Conservation (phyloP, 176 grass and related monocot species). For the Phoenix dactylifera region DNA sequence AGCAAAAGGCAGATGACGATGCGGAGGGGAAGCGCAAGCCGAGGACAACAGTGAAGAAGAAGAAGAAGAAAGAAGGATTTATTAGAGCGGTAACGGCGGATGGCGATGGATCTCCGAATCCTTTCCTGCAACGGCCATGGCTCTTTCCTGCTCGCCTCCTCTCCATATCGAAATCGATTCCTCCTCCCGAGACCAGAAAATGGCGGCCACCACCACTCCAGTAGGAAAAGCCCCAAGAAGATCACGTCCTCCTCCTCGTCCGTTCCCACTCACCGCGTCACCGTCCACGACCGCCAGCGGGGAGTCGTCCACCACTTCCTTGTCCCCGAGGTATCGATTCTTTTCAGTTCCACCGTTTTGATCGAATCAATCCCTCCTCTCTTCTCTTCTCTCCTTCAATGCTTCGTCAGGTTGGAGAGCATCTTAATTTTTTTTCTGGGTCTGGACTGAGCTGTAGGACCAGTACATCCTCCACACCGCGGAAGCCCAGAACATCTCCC, state of each 20-base stretch:
- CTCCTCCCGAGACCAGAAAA: too few relatives aligned
- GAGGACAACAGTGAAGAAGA: too few relatives aligned
- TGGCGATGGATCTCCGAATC: too few relatives aligned
- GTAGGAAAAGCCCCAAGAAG: too few relatives aligned
- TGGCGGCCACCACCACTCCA: background rate
- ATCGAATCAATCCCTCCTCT: background rate
- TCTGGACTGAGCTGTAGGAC: slow-evolving; percentile 31
- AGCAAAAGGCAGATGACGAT: too few relatives aligned
- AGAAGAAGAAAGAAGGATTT: too few relatives aligned
- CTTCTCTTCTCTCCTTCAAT: background rate
- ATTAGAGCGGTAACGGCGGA: too few relatives aligned
- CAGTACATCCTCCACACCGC: slow-evolving; percentile 92
- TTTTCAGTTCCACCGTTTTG: too few relatives aligned
- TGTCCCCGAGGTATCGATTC: slow-evolving; percentile 56
- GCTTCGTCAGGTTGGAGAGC: background rate
- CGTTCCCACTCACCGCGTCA: slow-evolving; percentile 57
- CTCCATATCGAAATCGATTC: too few relatives aligned
- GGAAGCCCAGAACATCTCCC: slow-evolving; percentile 63
- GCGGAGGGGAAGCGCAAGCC: too few relatives aligned
- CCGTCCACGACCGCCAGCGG: slow-evolving; percentile 76
- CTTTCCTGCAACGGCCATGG: too few relatives aligned
- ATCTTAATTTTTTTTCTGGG: background rate
- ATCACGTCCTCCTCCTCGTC: background rate
- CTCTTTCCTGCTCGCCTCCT: too few relatives aligned
- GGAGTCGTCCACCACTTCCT: slow-evolving; percentile 73